These are phyloP conservation scores for Santalum album DNA, from an alignment of 164 flowering plant genomes.

Conservation along the genomic window DNA sequence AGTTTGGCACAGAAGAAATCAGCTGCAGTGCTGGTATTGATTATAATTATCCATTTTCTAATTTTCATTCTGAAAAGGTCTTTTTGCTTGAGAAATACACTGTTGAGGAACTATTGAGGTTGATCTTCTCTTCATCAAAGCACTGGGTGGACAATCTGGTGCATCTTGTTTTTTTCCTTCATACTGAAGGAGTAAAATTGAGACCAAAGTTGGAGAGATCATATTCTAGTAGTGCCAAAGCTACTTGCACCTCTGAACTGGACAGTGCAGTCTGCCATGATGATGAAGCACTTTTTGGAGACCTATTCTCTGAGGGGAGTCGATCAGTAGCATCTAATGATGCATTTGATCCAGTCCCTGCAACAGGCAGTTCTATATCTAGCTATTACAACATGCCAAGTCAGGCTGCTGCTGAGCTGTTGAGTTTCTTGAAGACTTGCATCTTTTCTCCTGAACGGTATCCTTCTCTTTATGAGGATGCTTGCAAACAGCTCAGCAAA, in stretches of 20 bases:
- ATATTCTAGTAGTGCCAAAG: conserved; percentile 38
- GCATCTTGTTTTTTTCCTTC: conserved; percentile 65
- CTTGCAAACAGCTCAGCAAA: conserved; percentile 45
- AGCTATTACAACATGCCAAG: conserved; percentile 43
- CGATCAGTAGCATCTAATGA: conserved; percentile 67
- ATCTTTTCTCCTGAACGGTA: conserved; percentile 59
- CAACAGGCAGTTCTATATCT: conserved; percentile 31
- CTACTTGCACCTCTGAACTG: conserved; percentile 35
- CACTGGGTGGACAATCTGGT: conserved; percentile 73
- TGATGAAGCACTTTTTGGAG: conserved; percentile 96
- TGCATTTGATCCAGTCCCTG: conserved; percentile 52
- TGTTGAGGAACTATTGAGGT: conserved; percentile 42
- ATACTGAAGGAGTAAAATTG: conserved; percentile 69
- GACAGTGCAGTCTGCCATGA: conserved; percentile 68
- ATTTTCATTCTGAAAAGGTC: conserved; percentile 35
- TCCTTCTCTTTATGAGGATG: conserved; percentile 50
- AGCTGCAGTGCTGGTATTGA: conserved; percentile 15
- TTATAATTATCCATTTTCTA: conserved; percentile 30
- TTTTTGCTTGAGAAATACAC: conserved; percentile 49
- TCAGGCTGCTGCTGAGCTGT: conserved; percentile 64
- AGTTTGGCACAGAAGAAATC: conserved; percentile 16
- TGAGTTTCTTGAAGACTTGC: conserved; percentile 46
- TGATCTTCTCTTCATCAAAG: conserved; percentile 54
- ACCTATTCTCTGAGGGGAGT: conserved; percentile 86
- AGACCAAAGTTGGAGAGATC: conserved; percentile 63